Base-by-base conservation (phyloP, 768 basidiomycete species). In the Boletus coccyginus region DNA sequence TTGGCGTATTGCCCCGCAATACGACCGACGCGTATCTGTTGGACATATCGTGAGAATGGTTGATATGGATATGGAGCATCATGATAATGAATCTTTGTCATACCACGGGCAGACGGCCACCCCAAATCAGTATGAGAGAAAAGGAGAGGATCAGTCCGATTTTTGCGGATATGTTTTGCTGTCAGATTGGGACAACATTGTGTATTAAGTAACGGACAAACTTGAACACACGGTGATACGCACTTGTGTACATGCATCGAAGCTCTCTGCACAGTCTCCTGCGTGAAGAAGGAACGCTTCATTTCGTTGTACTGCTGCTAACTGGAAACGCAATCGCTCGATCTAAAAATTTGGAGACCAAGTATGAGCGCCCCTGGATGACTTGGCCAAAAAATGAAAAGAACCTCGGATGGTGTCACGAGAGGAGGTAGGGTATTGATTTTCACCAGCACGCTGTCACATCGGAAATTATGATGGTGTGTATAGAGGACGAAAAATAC, bases 1-100 rank as follows among this genome's bases (percentile, higher is more conserved):
- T 96, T 97, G 16, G 95, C 94, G 62, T 96, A 97, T 70, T 97
- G 95, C 0, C 96, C 96, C 1, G 95, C 97, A 59, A 98, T 98
- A 12, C 97, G 84, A 7, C 92, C 92, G 50, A 94, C 84, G 35
- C 91, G 85, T 49, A 90, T 80, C 88, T 90, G 47, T 29, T 56
- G 43, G 43, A 2, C 12, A 24, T 24, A 14, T 39, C 24, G 52
- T 60, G 52, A 52, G 56, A 60, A 62, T 2, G 40, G 44, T 19
- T 35, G 12, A 21, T 17, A 55, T 16, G 21, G 19, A 43, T 17
- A 56, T 16, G 27, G 19, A 43, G 29, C 46, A 43, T 43, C 32
- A 24, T 33, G 47, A 44, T 45, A 33, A 32, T 33, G 52, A 21
- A 57, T 47, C 13, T 50, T 40, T 17, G 32, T 76, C 84, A 43